phyloP scores from a whole-genome alignment of 768 basidiomycete genomes.

The Xanthoconium stramineum region DNA sequence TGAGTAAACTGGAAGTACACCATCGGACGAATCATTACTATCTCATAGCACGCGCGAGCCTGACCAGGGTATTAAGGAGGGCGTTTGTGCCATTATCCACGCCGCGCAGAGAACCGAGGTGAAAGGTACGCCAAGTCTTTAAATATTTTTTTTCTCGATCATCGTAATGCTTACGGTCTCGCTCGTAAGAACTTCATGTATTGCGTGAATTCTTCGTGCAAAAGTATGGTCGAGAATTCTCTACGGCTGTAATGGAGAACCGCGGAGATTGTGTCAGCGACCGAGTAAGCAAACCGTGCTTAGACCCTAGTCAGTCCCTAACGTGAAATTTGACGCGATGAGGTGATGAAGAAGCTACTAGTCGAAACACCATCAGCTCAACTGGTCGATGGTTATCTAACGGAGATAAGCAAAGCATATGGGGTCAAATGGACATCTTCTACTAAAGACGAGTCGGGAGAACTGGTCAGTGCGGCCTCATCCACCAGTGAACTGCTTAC shows the following conservation, averaged over 20 bases:
- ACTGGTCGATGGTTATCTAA: slow-evolving; percentile 84
- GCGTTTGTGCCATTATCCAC: slow-evolving; percentile 83
- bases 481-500: slow-evolving; percentile 1
- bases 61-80: slow-evolving; percentile 84
- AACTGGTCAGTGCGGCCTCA: slow-evolving; percentile 36
- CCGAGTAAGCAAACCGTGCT: slow-evolving; percentile 51
- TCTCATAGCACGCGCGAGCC: slow-evolving; percentile 67
- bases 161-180: not conserved
- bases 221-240: slow-evolving; percentile 92
- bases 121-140: slow-evolving; percentile 54
- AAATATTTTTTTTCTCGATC: not conserved
- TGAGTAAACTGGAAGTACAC: slow-evolving; percentile 6
- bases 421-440: slow-evolving; percentile 63
- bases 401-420: slow-evolving; percentile 88
- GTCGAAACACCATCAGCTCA: slow-evolving; percentile 65
- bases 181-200: slow-evolving; percentile 71
- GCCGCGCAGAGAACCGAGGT: slow-evolving; percentile 90
- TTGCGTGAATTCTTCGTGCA: slow-evolving; percentile 93
- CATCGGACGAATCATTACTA: slow-evolving; percentile 3
- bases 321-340: slow-evolving; percentile 6
- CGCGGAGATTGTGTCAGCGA: slow-evolving; percentile 75
- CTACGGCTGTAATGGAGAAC: slow-evolving; percentile 84
- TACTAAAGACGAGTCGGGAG: slow-evolving; percentile 31
- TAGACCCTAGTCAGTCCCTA: not conserved
- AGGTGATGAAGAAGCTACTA: slow-evolving; percentile 76